phyloP scores from a whole-genome alignment of 2,329 filamentous ascomycete species.

The Fusarium brachygibbosum region DNA sequence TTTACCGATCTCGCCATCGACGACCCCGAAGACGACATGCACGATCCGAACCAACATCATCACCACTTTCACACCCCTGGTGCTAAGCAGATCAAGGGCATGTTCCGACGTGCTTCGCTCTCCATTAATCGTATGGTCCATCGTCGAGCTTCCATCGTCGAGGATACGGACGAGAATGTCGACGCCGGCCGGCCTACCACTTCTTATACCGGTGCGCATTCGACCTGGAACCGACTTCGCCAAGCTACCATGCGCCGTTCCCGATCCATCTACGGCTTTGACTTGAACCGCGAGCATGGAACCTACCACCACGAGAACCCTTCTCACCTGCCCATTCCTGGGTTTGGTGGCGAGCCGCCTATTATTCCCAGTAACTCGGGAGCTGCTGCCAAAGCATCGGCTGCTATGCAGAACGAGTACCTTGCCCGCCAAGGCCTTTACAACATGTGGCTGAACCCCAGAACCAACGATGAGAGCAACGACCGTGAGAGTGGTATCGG shows the following conservation, averaged over 20 bases:
- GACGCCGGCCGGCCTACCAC: conserved; percentile 58
- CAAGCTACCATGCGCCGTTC: conserved; percentile 66
- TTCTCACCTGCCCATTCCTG: conserved; percentile 60
- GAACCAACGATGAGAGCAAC: conserved; percentile 61
- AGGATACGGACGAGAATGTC: conserved; percentile 44
- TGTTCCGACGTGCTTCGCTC: conserved; percentile 68
- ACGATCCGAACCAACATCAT: conserved; percentile 47
- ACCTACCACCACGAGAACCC: conserved; percentile 49
- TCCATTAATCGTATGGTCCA: conserved; percentile 67
- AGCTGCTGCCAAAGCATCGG: conserved; percentile 72
- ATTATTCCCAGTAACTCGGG: conserved; percentile 72
- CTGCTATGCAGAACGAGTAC: conserved; percentile 70
- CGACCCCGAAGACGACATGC: conserved; percentile 48
- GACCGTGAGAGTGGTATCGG: conserved; percentile 76
- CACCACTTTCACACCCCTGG: conserved; percentile 48
- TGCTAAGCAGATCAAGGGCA: conserved; percentile 60
- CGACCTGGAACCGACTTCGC: conserved; percentile 65
- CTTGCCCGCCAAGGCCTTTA: conserved; percentile 55
- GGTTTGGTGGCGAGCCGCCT: conserved; percentile 67
- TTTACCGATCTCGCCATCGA: conserved; percentile 53
- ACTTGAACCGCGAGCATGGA: conserved; percentile 47
- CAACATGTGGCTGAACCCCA: conserved; percentile 59
- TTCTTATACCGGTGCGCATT: conserved; percentile 57
- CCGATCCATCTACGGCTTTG: conserved; percentile 60
- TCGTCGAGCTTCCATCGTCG: conserved; percentile 60